Base-by-base conservation (phyloP, 257 asterid genomes). In the Solanum sitiens region DNA sequence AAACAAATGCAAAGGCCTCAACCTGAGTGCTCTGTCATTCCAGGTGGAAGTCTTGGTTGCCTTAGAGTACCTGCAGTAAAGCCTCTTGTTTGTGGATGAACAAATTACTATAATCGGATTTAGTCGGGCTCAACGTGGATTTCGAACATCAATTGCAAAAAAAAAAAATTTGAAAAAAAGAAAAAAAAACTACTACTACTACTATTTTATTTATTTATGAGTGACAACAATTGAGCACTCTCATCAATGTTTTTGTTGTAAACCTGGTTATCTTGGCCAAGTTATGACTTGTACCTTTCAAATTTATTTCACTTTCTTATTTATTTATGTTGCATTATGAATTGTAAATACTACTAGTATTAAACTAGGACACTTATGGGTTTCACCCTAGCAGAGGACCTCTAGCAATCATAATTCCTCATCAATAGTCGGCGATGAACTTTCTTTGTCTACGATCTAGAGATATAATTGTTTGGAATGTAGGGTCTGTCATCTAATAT, bases 1-100 rank as follows among this genome's bases (percentile, higher is more conserved):
- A 92, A 63, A 33, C 89, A 83, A 82, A 88, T 89, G 94, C 99
- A 96, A 92, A 91, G 98, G 76, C 98, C 99, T 6, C 87, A 87
- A 85, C 95, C 95, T 8, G 97, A 94, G 30, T 96, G 99, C 88
- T 88, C 98, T 6, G 85, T 67, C 53, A 88, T 92, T 25, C 98
- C 95, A 0, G 97, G 97, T 10, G 94, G 92, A 10, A 94, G 97
- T 18, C 89, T 95, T 8, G 95, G 93, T 87, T 97, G 99, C 87
- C 92, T 95, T 1, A 93, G 99, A 86, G 89, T 93, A 50, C 98
- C 98, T 11, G n/a, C 93, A 11, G 76, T 92, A 1, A 94, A 85
- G 90, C 93, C 97, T 7, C 91, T 96, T 8, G 90, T 87, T 15
- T 94, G 98, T 87, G 98, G 98, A 67, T 14, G 72, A 88, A 67